Percentiles rank a stretch among this genome's conserved stretches.
These are phyloP conservation scores for Trichoderma harzianum DNA, from an alignment of 2,329 filamentous ascomycete genomes.

Conservation along the genomic window DNA sequence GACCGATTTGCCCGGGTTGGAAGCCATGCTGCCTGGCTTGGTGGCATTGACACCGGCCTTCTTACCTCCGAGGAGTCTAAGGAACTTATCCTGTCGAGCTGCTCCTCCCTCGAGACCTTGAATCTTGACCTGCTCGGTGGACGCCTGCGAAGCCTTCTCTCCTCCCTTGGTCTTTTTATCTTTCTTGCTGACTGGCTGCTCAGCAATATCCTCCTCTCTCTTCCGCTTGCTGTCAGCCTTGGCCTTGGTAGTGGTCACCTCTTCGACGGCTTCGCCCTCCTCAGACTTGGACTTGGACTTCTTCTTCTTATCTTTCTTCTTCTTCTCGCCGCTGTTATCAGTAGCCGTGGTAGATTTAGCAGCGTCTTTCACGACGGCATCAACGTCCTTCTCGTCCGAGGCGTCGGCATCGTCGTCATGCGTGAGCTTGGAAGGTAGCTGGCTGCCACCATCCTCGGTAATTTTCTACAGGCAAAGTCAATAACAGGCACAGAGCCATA, in stretches of 20 bases:
- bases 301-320: slow-evolving; percentile 3
- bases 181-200: slow-evolving; percentile 20
- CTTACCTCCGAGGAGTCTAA: slow-evolving; percentile 53
- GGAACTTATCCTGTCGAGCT: slow-evolving; percentile 53
- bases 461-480: background rate
- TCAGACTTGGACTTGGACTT: slow-evolving; percentile 3
- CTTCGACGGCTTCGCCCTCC: background rate
- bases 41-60: slow-evolving; percentile 37
- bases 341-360: background rate
- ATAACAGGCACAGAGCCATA: background rate
- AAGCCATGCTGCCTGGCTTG: slow-evolving; percentile 20
- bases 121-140: slow-evolving; percentile 51
- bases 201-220: slow-evolving; percentile 11
- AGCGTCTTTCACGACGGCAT: background rate
- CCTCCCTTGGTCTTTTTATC: slow-evolving; percentile 26
- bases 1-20: slow-evolving; percentile 33
- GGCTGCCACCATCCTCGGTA: background rate
- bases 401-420: background rate
- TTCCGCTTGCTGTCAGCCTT: slow-evolving; percentile 22
- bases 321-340: background rate
- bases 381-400: background rate
- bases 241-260: background rate
- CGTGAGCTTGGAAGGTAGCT: background rate
- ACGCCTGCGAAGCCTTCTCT: slow-evolving; percentile 25
- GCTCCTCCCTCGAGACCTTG: slow-evolving; percentile 48